Evolutionary conservation across 805 yeast species (phyloP), one percentile per base, ranked within the genome.

Genomic region (Monosporozyma siamensis): DNA sequence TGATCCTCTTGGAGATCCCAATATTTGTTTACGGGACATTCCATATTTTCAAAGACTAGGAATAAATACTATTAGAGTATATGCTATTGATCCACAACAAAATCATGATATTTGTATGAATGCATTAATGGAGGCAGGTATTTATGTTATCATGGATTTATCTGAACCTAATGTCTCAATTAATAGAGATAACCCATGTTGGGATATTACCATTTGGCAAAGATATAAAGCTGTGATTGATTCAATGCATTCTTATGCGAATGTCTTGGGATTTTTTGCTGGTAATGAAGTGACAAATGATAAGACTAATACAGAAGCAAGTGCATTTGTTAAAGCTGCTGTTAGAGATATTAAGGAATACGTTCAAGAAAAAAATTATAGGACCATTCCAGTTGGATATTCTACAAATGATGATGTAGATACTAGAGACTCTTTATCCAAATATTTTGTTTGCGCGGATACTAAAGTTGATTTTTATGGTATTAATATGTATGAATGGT

Each of bases 221-320:
- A 76, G 97, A 61, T 90, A 90, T 69, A 79, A 82, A 39, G 65
- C 72, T 22, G 96, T 90, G 27, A 78, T 92, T 44, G 97, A 92
- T 64, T 67, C 74, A 52, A 76, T 92, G 69, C 76, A 78, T 45
- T 70, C 74, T 53, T 90, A 89, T 67, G 66, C 80, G 38, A 90
- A 90, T 65, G 75, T 86, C 15, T 71, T 90, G 49, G 98, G 97
- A 2, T 89, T 86, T 74, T 89, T 90, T 66, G 97, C 97, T 23
- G 98, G 97, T 48, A 92, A 92, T 66, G 98, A 90, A 72, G 97
- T 92, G 42, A 78, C 90, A 46, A 90, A 89, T 65, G 87, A 85
- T 58, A 67, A 65, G 35, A 68, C 87, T 39, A 89, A 86, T 65
- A 84, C 97, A 11, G 81, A 78, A 52, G 85, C 97, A 25, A 88